phyloP scores from a whole-genome alignment of 2,329 filamentous ascomycete genomes.

The Clonostachys chloroleuca region DNA sequence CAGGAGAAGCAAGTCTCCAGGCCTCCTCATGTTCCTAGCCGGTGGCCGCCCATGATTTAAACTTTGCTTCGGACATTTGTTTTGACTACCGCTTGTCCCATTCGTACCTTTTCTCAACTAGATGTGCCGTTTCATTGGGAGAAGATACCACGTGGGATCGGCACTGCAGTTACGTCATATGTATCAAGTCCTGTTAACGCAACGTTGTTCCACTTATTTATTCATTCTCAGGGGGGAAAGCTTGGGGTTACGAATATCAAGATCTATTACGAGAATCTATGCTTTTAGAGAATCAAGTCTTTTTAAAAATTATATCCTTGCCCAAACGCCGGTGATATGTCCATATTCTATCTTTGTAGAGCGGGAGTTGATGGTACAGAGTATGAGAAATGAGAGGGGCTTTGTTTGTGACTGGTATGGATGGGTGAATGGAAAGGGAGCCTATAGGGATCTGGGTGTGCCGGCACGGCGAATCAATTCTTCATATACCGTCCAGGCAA shows the following conservation, averaged over 20 bases:
- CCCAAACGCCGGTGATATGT: neutral
- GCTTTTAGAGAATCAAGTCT: neutral
- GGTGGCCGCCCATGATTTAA: conserved; percentile 35
- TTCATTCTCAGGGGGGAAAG: neutral
- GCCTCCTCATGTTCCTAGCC: conserved; percentile 52
- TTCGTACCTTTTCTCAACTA: no score
- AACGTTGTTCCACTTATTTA: no score
- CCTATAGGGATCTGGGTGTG: no score
- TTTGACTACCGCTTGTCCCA: no score
- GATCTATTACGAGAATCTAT: neutral
- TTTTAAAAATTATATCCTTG: conserved; percentile 1
- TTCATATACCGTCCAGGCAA: conserved; percentile 97
- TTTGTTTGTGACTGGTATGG: neutral
- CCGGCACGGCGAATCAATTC: conserved; percentile 63
- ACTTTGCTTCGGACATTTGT: neutral
- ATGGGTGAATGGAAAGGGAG: no score
- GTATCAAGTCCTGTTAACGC: no score
- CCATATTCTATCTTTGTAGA: neutral
- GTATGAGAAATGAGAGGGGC: neutral
- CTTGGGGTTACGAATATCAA: neutral
- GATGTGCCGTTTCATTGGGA: no score
- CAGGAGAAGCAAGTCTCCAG: conserved; percentile 51
- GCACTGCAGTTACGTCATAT: no score
- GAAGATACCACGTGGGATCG: no score
- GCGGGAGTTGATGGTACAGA: neutral